These are phyloP conservation scores for Epichloe brachyelytri DNA, from an alignment of 2,329 filamentous ascomycete genomes.

Conservation along the genomic window DNA sequence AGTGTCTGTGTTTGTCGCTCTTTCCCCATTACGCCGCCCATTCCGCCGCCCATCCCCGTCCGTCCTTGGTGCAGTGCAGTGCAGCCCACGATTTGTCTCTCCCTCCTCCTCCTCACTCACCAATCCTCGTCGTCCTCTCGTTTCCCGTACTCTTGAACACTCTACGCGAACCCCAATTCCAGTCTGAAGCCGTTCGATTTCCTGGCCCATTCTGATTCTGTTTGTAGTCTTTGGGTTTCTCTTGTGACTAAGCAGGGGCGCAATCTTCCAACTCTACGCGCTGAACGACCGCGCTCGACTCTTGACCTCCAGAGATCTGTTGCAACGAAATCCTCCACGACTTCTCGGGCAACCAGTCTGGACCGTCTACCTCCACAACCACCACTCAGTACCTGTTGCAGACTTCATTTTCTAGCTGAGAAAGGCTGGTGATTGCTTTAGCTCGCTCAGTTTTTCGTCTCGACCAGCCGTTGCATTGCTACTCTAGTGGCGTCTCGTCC, in stretches of 20 bases:
- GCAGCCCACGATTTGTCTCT: constrained; percentile 18
- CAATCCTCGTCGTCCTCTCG: constrained; percentile 2
- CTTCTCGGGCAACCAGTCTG: constrained; percentile 19
- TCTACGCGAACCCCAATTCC: constrained; percentile 8
- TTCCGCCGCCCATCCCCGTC: constrained; percentile 18
- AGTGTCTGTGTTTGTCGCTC: constrained; percentile 20
- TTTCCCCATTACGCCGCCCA: constrained; percentile 16
- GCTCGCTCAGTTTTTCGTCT: constrained; percentile 4
- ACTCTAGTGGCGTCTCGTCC: constrained; percentile 1
- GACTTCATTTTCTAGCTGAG: constrained; percentile 8
- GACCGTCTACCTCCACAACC: constrained; percentile 13
- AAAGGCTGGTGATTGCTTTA: background rate
- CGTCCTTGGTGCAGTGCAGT: background rate
- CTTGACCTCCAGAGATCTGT: constrained; percentile 6
- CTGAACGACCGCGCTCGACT: constrained; percentile 14
- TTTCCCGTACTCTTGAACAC: constrained; percentile 4
- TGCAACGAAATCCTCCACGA: constrained; percentile 18
- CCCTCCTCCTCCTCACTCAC: constrained; percentile 10
- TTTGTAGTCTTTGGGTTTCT: constrained; percentile 9
- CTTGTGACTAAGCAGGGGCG: constrained; percentile 5
- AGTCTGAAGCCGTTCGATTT: background rate
- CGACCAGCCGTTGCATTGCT: constrained; percentile 2
- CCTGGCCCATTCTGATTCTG: background rate
- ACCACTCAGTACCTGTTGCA: constrained; percentile 11
- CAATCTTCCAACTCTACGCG: constrained; percentile 11